A percentile compares a stretch with the other conserved stretches of the same genome.
Evolutionary conservation across 352 stramenopile species (phyloP).

Genomic region (Pythium pyrilobum): DNA sequence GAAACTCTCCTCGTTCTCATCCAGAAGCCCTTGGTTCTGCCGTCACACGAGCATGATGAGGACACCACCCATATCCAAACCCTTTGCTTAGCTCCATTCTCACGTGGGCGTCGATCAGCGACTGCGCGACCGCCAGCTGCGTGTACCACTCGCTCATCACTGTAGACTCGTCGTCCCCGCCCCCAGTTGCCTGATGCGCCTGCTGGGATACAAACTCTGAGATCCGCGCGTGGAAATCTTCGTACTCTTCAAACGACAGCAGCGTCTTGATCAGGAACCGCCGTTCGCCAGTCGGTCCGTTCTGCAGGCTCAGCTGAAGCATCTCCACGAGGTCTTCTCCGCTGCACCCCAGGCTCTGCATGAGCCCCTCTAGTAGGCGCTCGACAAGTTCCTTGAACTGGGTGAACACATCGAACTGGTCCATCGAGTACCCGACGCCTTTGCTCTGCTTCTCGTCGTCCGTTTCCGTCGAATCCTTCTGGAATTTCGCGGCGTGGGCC

Average conservation of each 20-base stretch:
- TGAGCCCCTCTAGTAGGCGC: constrained; percentile 48
- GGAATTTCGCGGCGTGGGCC: constrained; percentile 47
- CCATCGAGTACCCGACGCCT: constrained; percentile 31
- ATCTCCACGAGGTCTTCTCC: constrained; percentile 44
- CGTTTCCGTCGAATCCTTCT: constrained; percentile 18
- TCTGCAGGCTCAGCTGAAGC: constrained; percentile 34
- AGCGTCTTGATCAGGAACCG: constrained; percentile 64
- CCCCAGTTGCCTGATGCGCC: constrained; percentile 24
- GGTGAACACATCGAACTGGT: constrained; percentile 64
- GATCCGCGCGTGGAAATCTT: constrained; percentile 53
- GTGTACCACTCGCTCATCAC: constrained; percentile 44
- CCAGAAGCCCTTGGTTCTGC: constrained; percentile 40
- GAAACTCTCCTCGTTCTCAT: constrained; percentile 46
- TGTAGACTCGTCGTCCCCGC: not conserved
- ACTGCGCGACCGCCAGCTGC: constrained; percentile 62
- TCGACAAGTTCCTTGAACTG: constrained; percentile 71
- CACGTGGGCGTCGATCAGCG: constrained; percentile 59
- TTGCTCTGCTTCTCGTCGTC: constrained; percentile 20
- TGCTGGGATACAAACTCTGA: constrained; percentile 37
- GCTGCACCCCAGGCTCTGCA: constrained; percentile 58
- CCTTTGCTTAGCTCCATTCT: too few species aligned
- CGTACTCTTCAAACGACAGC: constrained; percentile 66
- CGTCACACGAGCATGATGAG: too few species aligned
- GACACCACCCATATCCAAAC: too few species aligned
- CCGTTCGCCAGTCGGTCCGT: constrained; percentile 34